Conservation (phyloP, 805 yeast genomes). For the Candida ipomoeae region DNA sequence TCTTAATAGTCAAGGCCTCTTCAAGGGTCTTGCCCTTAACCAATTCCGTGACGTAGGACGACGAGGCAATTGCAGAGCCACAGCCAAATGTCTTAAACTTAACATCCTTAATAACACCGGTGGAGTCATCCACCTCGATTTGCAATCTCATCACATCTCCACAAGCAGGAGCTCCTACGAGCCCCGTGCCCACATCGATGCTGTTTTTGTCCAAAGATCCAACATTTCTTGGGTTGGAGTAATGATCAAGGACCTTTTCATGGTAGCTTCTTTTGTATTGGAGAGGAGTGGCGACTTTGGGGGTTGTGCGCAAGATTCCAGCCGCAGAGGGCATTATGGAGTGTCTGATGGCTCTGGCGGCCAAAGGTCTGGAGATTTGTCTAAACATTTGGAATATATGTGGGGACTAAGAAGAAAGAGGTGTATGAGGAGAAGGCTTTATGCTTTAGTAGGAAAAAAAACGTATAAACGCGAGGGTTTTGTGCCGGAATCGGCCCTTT, state of each 20-base stretch:
- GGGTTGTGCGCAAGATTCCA: constrained; percentile 8
- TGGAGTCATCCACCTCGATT: constrained; percentile 83
- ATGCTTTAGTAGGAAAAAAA: neutral
- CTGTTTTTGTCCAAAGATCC: constrained; percentile 83
- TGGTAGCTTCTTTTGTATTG: constrained; percentile 52
- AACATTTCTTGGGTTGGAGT: constrained; percentile 94
- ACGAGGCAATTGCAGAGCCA: constrained; percentile 95
- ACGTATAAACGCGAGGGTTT: neutral
- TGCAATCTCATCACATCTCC: constrained; percentile 99
- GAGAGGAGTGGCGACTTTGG: constrained; percentile 1
- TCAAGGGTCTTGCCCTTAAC: constrained; percentile 93
- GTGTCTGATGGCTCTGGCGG: constrained; percentile 10
- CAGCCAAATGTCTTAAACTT: constrained; percentile 99
- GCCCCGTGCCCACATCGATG: constrained; percentile 85
- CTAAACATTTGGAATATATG: constrained; percentile 12
- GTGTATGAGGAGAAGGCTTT: neutral
- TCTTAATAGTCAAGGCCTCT: constrained; percentile 89
- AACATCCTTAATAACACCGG: constrained; percentile 91
- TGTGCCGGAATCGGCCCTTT: constrained; percentile 3
- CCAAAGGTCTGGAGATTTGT: constrained; percentile 14
- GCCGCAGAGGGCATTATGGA: constrained; percentile 6
- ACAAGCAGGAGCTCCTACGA: constrained; percentile 99
- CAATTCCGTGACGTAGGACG: constrained; percentile 90
- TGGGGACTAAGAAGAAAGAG: constrained; percentile 2
- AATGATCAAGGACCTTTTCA: constrained; percentile 92